Evolutionary conservation across 2,329 filamentous ascomycete genomes (phyloP).

Genomic region (Sporothrix dimorphospora): DNA sequence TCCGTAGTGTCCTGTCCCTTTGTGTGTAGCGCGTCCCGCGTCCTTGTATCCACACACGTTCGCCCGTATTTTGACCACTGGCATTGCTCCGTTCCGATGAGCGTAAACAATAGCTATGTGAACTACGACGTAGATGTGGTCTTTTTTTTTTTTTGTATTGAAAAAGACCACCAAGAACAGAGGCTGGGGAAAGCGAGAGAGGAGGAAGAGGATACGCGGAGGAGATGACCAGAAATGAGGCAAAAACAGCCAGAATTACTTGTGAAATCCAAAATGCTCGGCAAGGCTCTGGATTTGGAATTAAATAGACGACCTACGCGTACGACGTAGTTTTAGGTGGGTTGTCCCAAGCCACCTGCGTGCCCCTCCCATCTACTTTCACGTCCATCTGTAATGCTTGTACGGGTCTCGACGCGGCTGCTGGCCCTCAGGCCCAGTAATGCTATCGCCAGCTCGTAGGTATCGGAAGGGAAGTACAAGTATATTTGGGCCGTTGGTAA

Average conservation of each 20-base stretch:
- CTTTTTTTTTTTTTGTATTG: too few relatives aligned
- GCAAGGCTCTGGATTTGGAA: conserved; percentile 10
- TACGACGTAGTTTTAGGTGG: too few relatives aligned
- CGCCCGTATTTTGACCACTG: conserved; percentile 6
- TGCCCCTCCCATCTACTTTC: too few relatives aligned
- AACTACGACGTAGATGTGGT: not conserved
- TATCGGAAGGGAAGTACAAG: too few relatives aligned
- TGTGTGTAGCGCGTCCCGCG: too few relatives aligned
- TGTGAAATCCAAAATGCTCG: not conserved
- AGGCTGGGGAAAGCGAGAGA: not conserved
- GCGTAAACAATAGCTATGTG: not conserved
- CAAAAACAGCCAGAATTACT: too few relatives aligned
- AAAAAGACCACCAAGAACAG: not conserved
- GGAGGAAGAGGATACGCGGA: not conserved
- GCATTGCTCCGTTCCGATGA: not conserved
- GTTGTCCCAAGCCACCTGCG: too few relatives aligned
- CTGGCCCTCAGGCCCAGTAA: too few relatives aligned
- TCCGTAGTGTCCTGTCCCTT: not conserved
- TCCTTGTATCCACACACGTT: not conserved
- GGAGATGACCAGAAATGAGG: not conserved
- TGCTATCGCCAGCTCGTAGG: too few relatives aligned
- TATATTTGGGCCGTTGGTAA: too few relatives aligned
- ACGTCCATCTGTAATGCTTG: too few relatives aligned
- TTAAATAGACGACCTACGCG: conserved; percentile 1
- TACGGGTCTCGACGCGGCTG: too few relatives aligned